A percentile compares a stretch with the other conserved stretches of the same genome.
Evolutionary conservation across 345 rosid species (phyloP).

Genomic region (Linum trigynum): DNA sequence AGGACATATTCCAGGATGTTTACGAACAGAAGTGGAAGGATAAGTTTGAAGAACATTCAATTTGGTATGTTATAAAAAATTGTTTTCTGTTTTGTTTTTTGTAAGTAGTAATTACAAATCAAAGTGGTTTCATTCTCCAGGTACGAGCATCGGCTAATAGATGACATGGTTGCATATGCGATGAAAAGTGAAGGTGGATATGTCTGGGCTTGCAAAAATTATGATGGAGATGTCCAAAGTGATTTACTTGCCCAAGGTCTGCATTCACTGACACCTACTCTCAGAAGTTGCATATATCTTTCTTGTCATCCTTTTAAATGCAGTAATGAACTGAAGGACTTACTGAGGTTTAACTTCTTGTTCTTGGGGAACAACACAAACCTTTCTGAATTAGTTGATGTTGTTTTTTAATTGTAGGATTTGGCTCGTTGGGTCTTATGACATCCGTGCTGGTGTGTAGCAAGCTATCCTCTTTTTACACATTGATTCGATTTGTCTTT

Average conservation of each 20-base stretch:
- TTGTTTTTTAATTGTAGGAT: constrained; percentile 46
- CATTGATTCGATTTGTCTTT: background rate
- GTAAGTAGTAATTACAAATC: constrained; percentile 2
- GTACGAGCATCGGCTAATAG: constrained; percentile 98
- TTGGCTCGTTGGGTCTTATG: constrained; percentile 97
- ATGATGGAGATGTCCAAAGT: constrained; percentile 97
- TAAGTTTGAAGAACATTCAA: constrained; percentile 80
- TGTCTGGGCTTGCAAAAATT: constrained; percentile 99
- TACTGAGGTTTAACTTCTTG: background rate
- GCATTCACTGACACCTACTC: background rate
- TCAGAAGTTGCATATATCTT: background rate
- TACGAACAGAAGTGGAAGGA: constrained; percentile 88
- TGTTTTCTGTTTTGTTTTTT: background rate
- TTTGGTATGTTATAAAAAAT: constrained; percentile 45
- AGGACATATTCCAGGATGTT: constrained; percentile 92
- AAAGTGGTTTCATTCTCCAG: constrained; percentile 25
- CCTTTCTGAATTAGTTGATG: background rate
- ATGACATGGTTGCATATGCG: constrained; percentile 98
- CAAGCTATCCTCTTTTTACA: background rate
- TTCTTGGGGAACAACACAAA: background rate
- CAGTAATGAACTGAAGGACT: background rate
- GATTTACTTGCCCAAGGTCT: constrained; percentile 97
- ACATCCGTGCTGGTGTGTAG: constrained; percentile 79
- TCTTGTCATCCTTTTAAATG: background rate
- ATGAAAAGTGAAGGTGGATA: constrained; percentile 95